Evolutionary conservation across 78 protist species (phyloP), one percentile per base, ranked within the genome.

Genomic region (Protostelium mycophagum): DNA sequence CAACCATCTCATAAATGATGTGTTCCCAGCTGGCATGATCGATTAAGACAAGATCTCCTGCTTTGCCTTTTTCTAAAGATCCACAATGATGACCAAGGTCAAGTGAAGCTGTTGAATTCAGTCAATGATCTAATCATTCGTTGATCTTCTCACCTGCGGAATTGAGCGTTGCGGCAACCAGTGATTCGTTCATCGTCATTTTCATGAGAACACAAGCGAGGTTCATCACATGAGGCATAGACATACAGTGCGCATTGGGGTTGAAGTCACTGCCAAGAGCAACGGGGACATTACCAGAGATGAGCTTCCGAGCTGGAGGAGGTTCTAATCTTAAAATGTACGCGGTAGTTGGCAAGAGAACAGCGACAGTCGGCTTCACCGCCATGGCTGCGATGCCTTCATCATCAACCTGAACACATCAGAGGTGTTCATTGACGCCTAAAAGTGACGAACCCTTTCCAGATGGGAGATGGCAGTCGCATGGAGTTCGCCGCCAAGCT

Each of bases 201-300:
- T 91, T 63, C 96, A 93, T 90, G 28, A 83, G 23, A 29, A 96
- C 96, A 87, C 98, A 96, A 0, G 97, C 98, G 1, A 97, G 92
- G 73, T 97, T 96, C 98, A 97, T 97, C 37, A 93, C 95, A 28
- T 94, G 51, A 34, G 98, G 98, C 97, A 97, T 92, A 9, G 96
- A 90, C 34, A 95, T 35, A 90, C 97, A 96, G 83, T 96, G 98
- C 1, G 97, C 98, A 73, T 97, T 97, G 83, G 98, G 98, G 86
- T 95, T 95, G 89, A 83, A 97, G 94, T 97, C 98, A 38, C 91
- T 85, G 23, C 96, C 98, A 1, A 97, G 85, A 1, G 94, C 95
- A 9, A 97, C 95, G 0, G 98, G 98, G 23, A 97, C 98, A 38
- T 88, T 38, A 0, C 87, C 86, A 35, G 91, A 96, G 34, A 95